Evolutionary conservation across 441 rosid genomes (phyloP).

Genomic region (Kokia cookei): DNA sequence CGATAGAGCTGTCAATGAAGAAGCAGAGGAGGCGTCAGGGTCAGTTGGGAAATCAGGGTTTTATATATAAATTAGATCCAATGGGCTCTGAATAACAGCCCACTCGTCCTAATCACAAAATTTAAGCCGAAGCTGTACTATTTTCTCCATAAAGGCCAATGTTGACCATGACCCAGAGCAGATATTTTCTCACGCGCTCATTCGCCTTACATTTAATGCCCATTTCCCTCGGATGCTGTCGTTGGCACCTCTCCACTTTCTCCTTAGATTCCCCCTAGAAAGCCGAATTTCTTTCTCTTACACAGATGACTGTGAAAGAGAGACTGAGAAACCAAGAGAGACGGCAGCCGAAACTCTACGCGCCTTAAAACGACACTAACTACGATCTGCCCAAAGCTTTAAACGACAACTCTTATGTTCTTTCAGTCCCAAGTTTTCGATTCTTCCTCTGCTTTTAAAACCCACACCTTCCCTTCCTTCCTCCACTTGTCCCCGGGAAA

Average conservation of each 20-base stretch:
- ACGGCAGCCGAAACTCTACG: conserved; percentile 16
- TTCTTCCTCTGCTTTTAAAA: not conserved
- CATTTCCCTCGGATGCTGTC: not conserved
- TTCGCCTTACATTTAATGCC: not conserved
- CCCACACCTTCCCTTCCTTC: not conserved
- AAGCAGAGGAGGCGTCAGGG: conserved; percentile 25
- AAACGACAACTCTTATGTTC: not conserved
- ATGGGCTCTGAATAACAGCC: not conserved
- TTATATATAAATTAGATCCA: not conserved
- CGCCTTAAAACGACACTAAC: conserved; percentile 13
- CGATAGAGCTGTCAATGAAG: conserved; percentile 8
- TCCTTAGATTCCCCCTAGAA: not conserved
- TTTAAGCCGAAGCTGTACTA: not conserved
- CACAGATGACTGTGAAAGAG: not conserved
- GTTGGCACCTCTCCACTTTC: not conserved
- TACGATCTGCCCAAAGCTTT: conserved; percentile 13
- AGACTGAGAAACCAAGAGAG: not conserved
- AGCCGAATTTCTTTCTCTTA: not conserved
- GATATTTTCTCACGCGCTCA: conserved; percentile 1
- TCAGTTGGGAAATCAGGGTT: conserved; percentile 18
- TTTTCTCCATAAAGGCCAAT: not conserved
- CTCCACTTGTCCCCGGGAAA: not conserved
- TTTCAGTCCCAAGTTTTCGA: not conserved
- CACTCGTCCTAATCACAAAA: not conserved
- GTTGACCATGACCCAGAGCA: not conserved